Conservation (phyloP, 352 stramenopile genomes). For the Phytophthora kernoviae region DNA sequence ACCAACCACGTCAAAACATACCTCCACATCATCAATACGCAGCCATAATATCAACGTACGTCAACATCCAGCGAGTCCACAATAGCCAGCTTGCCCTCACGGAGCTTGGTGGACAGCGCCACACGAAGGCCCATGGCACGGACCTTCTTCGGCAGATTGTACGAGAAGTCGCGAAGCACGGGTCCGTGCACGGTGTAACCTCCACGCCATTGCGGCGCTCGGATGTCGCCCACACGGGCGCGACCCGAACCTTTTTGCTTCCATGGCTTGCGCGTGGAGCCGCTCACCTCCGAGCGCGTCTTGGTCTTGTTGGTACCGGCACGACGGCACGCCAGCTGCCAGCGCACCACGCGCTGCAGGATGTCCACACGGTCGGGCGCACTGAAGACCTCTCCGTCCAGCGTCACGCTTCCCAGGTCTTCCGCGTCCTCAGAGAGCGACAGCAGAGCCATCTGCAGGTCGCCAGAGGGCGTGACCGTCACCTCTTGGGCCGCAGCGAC, state of each 20-base stretch:
- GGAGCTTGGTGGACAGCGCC: constrained; percentile 86
- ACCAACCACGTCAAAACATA: constrained; percentile 4
- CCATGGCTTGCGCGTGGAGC: constrained; percentile 88
- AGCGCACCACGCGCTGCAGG: constrained; percentile 88
- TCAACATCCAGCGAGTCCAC: constrained; percentile 80
- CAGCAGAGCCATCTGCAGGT: constrained; percentile 73
- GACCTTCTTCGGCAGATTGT: constrained; percentile 89
- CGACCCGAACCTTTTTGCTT: constrained; percentile 89
- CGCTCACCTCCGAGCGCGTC: constrained; percentile 86
- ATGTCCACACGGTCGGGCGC: constrained; percentile 84
- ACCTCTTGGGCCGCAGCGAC: constrained; percentile 64
- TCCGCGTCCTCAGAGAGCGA: constrained; percentile 52
- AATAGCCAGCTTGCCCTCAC: constrained; percentile 85
- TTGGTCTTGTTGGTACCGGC: constrained; percentile 91
- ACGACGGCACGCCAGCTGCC: constrained; percentile 84
- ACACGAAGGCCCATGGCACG: constrained; percentile 86
- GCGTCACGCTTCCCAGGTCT: constrained; percentile 49
- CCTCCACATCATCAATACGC: neutral
- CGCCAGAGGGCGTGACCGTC: constrained; percentile 54
- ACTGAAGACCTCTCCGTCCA: constrained; percentile 78
- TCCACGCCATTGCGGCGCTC: constrained; percentile 84
- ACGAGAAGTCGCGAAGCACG: constrained; percentile 87
- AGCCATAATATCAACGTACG: constrained; percentile 39
- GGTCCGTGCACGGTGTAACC: constrained; percentile 86
- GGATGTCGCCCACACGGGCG: constrained; percentile 87